A percentile compares a stretch with the other conserved stretches of the same genome.
Conservation (phyloP, 179 eudicot species). For the Heliamphora pulchella region DNA sequence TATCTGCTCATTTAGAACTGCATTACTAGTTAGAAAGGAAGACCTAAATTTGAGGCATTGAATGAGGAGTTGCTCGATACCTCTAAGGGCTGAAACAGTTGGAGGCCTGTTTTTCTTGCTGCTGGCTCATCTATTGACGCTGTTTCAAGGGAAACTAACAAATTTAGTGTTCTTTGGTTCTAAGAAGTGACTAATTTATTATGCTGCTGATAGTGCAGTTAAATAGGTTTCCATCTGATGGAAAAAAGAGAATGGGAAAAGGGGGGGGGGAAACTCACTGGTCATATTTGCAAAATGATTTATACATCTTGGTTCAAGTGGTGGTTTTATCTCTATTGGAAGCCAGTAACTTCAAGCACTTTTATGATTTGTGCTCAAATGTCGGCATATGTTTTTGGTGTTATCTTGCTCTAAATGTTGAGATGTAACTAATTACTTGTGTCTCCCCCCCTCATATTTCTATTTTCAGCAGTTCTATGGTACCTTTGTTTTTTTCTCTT, state of each 20-base stretch:
- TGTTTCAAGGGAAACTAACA: not conserved
- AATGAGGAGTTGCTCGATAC: not conserved
- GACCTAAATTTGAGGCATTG: constrained; percentile 2
- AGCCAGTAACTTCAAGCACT: constrained; percentile 12
- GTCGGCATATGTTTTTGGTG: constrained; percentile 8
- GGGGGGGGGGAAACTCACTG: not conserved
- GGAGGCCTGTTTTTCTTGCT: not conserved
- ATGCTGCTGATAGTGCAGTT: constrained; percentile 10
- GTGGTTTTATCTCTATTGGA: not conserved
- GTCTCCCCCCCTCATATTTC: constrained; percentile 5
- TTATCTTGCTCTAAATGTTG: not conserved
- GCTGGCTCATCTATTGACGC: constrained; percentile 7
- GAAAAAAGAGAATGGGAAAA: not conserved
- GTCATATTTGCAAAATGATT: constrained; percentile 1
- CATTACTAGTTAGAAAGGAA: not conserved
- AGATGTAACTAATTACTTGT: constrained; percentile 13
- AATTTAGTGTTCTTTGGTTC: not conserved
- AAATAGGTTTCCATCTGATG: constrained; percentile 10
- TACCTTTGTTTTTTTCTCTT: not conserved
- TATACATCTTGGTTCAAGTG: constrained; percentile 12
- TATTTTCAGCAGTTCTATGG: not conserved
- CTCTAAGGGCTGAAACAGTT: constrained; percentile 3
- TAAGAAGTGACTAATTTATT: constrained; percentile 9
- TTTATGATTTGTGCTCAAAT: constrained; percentile 12
- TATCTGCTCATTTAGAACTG: constrained; percentile 5